Conservation (phyloP, 768 basidiomycete genomes). For the Trametes villosa region DNA sequence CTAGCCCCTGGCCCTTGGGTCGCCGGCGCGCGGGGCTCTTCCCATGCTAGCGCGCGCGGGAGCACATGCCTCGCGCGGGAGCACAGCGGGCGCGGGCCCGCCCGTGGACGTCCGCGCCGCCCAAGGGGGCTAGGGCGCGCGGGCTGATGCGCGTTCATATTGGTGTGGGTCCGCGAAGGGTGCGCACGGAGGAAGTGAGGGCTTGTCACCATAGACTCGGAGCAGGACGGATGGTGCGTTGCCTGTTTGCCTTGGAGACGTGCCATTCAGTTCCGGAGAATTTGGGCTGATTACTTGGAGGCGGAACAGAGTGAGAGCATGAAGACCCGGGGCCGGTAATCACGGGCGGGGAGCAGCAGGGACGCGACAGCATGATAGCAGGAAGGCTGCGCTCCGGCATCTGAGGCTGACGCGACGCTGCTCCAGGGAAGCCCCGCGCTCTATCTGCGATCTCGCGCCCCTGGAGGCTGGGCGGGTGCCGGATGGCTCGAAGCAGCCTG, state of each 20-base stretch:
- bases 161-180: background rate
- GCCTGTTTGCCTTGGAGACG: too few relatives aligned
- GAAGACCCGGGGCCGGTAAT: background rate
- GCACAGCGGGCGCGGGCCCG: background rate
- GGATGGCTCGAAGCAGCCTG: background rate
- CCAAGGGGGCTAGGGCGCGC: too few relatives aligned
- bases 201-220: too few relatives aligned
- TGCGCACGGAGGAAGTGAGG: too few relatives aligned
- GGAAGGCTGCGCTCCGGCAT: background rate
- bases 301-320: too few relatives aligned
- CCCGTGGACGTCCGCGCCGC: background rate
- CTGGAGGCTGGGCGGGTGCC: background rate
- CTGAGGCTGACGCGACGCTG: conserved; percentile 4
- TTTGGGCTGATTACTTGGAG: too few relatives aligned
- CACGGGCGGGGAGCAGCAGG: background rate
- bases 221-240: too few relatives aligned
- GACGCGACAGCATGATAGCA: too few relatives aligned
- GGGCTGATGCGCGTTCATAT: too few relatives aligned
- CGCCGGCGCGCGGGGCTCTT: background rate
- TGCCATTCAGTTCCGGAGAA: too few relatives aligned
- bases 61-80: background rate
- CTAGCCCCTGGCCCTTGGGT: too few relatives aligned
- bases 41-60: conserved; percentile 5
- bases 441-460: background rate
- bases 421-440: conserved; percentile 10